Evolutionary conservation across 2,329 filamentous ascomycete species (phyloP).

Genomic region (Dissoconium aciculare): DNA sequence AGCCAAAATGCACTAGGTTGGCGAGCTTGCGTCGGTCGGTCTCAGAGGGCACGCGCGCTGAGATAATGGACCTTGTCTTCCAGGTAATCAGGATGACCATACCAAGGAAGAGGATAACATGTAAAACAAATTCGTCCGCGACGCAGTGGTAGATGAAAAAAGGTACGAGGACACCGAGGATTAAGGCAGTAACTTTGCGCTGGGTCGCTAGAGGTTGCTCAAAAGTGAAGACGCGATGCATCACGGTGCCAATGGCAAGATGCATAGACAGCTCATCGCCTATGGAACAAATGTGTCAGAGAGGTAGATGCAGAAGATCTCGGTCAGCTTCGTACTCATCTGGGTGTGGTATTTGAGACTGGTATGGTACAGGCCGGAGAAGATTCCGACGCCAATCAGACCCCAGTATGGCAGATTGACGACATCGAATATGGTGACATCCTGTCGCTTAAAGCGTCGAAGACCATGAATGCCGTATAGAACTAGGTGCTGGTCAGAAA

Average conservation of each 20-base stretch:
- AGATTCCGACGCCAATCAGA: constrained; percentile 16
- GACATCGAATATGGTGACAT: constrained; percentile 10
- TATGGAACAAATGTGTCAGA: too few species aligned
- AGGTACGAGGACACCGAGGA: constrained; percentile 12
- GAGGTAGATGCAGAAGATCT: too few species aligned
- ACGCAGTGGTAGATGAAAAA: constrained; percentile 19
- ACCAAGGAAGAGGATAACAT: constrained; percentile 16
- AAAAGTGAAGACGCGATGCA: constrained; percentile 16
- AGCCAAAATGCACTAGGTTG: constrained; percentile 9
- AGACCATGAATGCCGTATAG: constrained; percentile 16
- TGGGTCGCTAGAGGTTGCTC: constrained; percentile 12
- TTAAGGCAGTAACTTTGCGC: constrained; percentile 13
- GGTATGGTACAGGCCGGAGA: constrained; percentile 14
- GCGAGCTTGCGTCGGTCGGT: constrained; percentile 29
- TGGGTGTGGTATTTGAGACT: constrained; percentile 18
- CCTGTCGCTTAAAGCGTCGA: constrained; percentile 13
- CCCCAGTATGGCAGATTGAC: constrained; percentile 16
- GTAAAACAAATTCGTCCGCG: constrained; percentile 17
- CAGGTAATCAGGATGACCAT: constrained; percentile 8
- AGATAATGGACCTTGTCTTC: constrained; percentile 10
- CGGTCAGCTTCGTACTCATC: constrained; percentile 9
- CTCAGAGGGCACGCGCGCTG: constrained; percentile 9
- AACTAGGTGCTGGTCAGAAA: constrained; percentile 7
- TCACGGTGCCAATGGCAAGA: constrained; percentile 15
- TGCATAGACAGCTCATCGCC: constrained; percentile 18